phyloP scores from a whole-genome alignment of 371 early-diverging fungal species.

The Haplosporangium sp. region DNA sequence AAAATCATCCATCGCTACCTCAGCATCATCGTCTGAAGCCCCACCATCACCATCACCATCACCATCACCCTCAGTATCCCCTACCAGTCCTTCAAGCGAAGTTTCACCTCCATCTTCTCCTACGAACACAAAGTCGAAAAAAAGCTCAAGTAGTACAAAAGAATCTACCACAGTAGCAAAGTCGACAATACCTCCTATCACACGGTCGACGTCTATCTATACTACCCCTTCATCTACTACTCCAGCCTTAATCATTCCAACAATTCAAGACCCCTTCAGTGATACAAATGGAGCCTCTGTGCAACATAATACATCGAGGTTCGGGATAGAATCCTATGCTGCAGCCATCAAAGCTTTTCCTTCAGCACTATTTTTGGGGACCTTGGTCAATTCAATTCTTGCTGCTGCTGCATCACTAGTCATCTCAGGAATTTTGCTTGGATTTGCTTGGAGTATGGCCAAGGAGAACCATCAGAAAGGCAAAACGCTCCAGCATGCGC shows the following conservation, averaged over 20 bases:
- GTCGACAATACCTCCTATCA: constrained; percentile 2
- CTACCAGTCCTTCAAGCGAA: neutral
- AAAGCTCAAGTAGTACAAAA: too few relatives aligned
- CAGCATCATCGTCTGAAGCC: neutral
- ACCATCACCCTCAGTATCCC: neutral
- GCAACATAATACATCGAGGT: constrained; percentile 44
- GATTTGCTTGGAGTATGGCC: constrained; percentile 51
- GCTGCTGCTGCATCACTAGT: constrained; percentile 38
- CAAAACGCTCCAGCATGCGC: constrained; percentile 45
- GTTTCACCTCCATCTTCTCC: neutral
- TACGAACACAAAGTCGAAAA: too few relatives aligned
- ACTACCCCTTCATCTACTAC: constrained; percentile 15
- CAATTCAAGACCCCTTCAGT: constrained; percentile 33
- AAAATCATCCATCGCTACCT: constrained; percentile 6
- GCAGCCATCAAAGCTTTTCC: constrained; percentile 58
- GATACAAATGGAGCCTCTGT: constrained; percentile 14
- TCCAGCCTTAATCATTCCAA: constrained; percentile 22
- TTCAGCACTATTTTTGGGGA: constrained; percentile 57
- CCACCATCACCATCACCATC: neutral
- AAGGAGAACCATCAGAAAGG: constrained; percentile 43
- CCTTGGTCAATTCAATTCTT: constrained; percentile 29
- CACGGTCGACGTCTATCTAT: constrained; percentile 6
- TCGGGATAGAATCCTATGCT: constrained; percentile 58
- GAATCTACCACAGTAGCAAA: neutral
- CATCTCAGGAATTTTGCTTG: constrained; percentile 39